These are phyloP conservation scores for Lumnitzera racemosa DNA, from an alignment of 345 rosid genomes.

Conservation along the genomic window DNA sequence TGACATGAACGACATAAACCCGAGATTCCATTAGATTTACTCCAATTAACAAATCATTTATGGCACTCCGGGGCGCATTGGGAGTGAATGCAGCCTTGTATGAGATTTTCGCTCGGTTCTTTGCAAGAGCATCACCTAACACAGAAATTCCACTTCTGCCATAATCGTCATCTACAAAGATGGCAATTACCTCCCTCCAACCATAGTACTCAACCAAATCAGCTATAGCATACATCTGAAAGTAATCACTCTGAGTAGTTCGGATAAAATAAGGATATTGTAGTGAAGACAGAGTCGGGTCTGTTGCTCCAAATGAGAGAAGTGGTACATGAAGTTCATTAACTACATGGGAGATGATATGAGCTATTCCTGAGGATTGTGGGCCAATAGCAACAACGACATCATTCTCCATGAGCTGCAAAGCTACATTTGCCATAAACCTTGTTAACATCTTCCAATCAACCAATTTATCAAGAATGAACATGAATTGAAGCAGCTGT, in stretches of 20 bases:
- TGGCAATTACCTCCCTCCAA: conserved; percentile 81
- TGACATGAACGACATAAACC: conserved; percentile 80
- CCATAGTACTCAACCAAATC: conserved; percentile 49
- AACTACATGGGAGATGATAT: conserved; percentile 64
- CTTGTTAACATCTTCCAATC: too few relatives aligned
- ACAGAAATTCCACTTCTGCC: conserved; percentile 76
- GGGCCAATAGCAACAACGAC: conserved; percentile 81
- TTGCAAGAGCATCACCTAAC: conserved; percentile 69
- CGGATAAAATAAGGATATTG: conserved; percentile 68
- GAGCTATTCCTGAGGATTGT: conserved; percentile 89
- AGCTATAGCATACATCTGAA: conserved; percentile 83
- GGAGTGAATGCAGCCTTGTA: conserved; percentile 68
- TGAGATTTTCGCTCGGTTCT: conserved; percentile 64
- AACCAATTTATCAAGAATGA: too few relatives aligned
- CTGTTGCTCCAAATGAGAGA: conserved; percentile 67
- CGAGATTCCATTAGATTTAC: conserved; percentile 78
- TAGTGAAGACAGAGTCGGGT: conserved; percentile 49
- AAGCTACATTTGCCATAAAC: conserved; percentile 41
- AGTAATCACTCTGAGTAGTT: conserved; percentile 50
- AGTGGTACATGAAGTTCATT: conserved; percentile 63
- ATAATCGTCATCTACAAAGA: conserved; percentile 86
- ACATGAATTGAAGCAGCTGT: too few relatives aligned
- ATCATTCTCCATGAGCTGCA: conserved; percentile 73
- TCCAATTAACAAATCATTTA: conserved; percentile 45
- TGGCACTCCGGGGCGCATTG: conserved; percentile 31